phyloP scores from a whole-genome alignment of 2,329 filamentous ascomycete genomes.

The Hymenoscyphus scutula region DNA sequence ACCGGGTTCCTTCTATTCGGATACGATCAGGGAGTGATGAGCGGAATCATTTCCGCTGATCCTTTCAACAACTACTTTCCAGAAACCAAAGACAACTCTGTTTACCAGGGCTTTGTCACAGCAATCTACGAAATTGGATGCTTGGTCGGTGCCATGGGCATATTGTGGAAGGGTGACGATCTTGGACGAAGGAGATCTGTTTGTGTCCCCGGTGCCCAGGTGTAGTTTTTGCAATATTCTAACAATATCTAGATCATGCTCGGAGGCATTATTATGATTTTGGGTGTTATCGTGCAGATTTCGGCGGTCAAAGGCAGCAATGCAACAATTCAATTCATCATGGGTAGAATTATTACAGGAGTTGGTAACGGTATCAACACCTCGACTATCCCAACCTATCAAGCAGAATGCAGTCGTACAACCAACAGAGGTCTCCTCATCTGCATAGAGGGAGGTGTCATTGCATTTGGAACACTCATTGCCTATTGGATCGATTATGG shows the following conservation, averaged over 20 bases:
- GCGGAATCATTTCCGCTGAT: slow-evolving; percentile 62
- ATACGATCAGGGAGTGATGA: slow-evolving; percentile 89
- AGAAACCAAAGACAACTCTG: slow-evolving; percentile 50
- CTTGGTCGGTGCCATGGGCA: slow-evolving; percentile 44
- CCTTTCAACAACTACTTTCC: slow-evolving; percentile 82
- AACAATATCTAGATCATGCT: slow-evolving; percentile 45
- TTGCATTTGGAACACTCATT: slow-evolving; percentile 66
- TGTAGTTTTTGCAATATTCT: slow-evolving; percentile 44
- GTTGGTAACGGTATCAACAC: slow-evolving; percentile 53
- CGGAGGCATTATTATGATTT: slow-evolving; percentile 56
- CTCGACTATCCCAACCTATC: slow-evolving; percentile 56
- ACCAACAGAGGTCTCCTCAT: slow-evolving; percentile 48
- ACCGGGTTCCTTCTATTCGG: slow-evolving; percentile 83
- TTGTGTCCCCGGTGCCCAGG: slow-evolving; percentile 38
- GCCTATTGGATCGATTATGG: slow-evolving; percentile 99
- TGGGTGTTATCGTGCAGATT: slow-evolving; percentile 50
- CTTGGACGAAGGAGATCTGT: slow-evolving; percentile 57
- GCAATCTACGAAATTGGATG: slow-evolving; percentile 57
- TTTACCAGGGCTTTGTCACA: slow-evolving; percentile 49
- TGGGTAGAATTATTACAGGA: slow-evolving; percentile 49
- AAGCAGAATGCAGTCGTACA: slow-evolving; percentile 52
- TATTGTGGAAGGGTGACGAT: slow-evolving; percentile 46
- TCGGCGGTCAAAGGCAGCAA: slow-evolving; percentile 36
- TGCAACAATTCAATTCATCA: slow-evolving; percentile 54
- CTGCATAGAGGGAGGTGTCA: slow-evolving; percentile 56